These are phyloP conservation scores for Yarrowia hollandica DNA, from an alignment of 805 yeast genomes.

Conservation along the genomic window DNA sequence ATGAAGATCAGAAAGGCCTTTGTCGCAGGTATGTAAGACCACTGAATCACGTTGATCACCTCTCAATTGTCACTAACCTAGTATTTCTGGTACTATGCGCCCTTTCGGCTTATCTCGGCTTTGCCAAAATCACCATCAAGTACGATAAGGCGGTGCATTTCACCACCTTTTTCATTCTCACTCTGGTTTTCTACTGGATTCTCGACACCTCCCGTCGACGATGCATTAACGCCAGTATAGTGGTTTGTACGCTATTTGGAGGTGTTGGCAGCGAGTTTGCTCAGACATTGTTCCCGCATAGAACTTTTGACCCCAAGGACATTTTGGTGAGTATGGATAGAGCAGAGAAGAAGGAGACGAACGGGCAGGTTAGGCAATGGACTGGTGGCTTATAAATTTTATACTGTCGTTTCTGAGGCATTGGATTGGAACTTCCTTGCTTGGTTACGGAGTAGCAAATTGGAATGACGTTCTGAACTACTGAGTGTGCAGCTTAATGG, in stretches of 20 bases:
- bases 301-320: constrained; percentile 43
- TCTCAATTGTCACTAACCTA: constrained; percentile 24
- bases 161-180: constrained; percentile 42
- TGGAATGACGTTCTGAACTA: no score
- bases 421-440: no score
- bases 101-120: constrained; percentile 38
- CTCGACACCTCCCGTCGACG: constrained; percentile 44
- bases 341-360: no score
- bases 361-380: neutral
- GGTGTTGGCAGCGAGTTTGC: constrained; percentile 46
- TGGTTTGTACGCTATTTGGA: constrained; percentile 42
- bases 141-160: constrained; percentile 45
- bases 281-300: constrained; percentile 42
- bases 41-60: neutral
- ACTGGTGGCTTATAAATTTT: no score
- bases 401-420: no score
- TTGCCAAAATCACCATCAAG: constrained; percentile 39
- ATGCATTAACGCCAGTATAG: constrained; percentile 41
- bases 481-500: no score
- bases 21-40: constrained; percentile 36
- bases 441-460: no score
- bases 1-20: constrained; percentile 39
- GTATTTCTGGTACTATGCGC: constrained; percentile 36
- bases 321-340: constrained; percentile 39
- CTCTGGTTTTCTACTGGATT: constrained; percentile 47